Conservation (phyloP, 129 eudicot species). For the sunflower (Helianthus annuus) region DNA sequence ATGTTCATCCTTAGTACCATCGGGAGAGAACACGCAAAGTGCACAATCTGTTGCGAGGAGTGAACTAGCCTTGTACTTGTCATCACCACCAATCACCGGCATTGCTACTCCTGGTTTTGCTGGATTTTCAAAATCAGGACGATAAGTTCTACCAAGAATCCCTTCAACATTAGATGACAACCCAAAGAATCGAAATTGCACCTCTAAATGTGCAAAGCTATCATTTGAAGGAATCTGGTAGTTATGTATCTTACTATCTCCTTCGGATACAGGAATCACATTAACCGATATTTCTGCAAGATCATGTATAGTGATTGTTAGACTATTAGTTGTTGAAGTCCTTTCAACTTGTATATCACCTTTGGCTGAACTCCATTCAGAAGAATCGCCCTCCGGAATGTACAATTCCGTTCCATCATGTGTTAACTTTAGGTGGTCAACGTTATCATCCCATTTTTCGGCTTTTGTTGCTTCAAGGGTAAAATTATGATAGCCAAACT, state of each 20-base stretch:
- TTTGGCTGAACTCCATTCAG: constrained; percentile 48
- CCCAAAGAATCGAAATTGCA: constrained; percentile 51
- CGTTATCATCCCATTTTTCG: constrained; percentile 43
- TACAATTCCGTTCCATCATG: constrained; percentile 26
- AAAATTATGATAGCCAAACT: constrained; percentile 43
- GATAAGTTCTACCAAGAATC: constrained; percentile 54
- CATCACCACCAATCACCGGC: constrained; percentile 51
- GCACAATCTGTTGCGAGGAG: constrained; percentile 46
- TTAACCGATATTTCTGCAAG: constrained; percentile 46
- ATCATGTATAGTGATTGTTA: constrained; percentile 29
- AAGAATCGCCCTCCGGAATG: constrained; percentile 47
- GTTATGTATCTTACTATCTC: constrained; percentile 47
- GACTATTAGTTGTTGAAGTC: constrained; percentile 50
- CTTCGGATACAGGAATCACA: constrained; percentile 52
- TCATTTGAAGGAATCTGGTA: constrained; percentile 53
- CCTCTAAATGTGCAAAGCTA: constrained; percentile 53
- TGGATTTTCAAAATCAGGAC: constrained; percentile 53
- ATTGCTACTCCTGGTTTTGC: constrained; percentile 54
- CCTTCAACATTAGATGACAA: constrained; percentile 48
- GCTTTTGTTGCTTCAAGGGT: constrained; percentile 48
- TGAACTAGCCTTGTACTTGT: constrained; percentile 43
- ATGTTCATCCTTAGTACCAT: constrained; percentile 1
- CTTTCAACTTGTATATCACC: constrained; percentile 49
- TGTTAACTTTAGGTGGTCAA: constrained; percentile 42
- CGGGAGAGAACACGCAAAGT: constrained; percentile 38